Percentiles rank a stretch among this genome's conserved stretches.
These are phyloP conservation scores for Fusarium abutilonis DNA, from an alignment of 2,329 filamentous ascomycete genomes.

Conservation along the genomic window DNA sequence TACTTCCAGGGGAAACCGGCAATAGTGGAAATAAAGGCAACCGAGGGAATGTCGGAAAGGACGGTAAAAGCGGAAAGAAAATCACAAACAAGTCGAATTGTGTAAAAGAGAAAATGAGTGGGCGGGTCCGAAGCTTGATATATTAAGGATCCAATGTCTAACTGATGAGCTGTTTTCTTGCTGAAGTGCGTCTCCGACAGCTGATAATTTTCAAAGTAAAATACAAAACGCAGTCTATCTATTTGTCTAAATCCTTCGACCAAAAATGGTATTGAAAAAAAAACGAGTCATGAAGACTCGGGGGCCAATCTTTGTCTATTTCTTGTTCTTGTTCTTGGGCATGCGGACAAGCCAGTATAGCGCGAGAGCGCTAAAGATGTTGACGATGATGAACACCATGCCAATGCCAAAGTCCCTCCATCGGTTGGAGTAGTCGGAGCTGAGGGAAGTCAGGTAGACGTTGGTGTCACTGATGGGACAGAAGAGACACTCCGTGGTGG, in stretches of 20 bases:
- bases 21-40: slow-evolving; percentile 15
- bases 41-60: slow-evolving; percentile 1
- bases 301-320: not conserved
- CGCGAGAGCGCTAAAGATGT: slow-evolving; percentile 59
- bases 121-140: slow-evolving; percentile 2
- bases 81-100: not conserved
- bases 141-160: slow-evolving; percentile 4
- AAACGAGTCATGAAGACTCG: slow-evolving; percentile 2
- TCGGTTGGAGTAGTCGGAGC: slow-evolving; percentile 59
- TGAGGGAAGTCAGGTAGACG: slow-evolving; percentile 52
- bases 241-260: not conserved
- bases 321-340: slow-evolving; percentile 50
- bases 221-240: slow-evolving; percentile 19
- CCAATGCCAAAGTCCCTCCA: slow-evolving; percentile 69
- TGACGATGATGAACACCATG: slow-evolving; percentile 64
- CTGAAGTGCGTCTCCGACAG: slow-evolving; percentile 1
- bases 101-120: not conserved
- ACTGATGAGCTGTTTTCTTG: not conserved
- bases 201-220: slow-evolving; percentile 7
- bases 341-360: slow-evolving; percentile 61
- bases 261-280: slow-evolving; percentile 10
- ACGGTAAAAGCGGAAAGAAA: not conserved
- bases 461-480: slow-evolving; percentile 55
- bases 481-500: slow-evolving; percentile 58
- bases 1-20: not conserved